A percentile compares a stretch with the other conserved stretches of the same genome.
Conservation (phyloP, 2,329 filamentous ascomycete genomes). For the Penicillium sp. region DNA sequence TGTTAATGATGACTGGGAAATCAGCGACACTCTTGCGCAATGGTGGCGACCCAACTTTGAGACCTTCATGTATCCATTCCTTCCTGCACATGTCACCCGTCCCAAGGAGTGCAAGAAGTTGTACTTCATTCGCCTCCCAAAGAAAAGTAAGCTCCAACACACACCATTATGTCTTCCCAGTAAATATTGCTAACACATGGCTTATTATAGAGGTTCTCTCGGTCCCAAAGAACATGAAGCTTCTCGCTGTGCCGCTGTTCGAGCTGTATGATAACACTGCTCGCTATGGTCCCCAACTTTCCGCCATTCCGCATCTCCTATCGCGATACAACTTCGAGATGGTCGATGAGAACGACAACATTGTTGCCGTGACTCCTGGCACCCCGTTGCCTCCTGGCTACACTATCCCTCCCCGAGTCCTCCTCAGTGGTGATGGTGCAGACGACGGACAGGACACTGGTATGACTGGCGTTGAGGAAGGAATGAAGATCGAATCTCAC, state of each 20-base stretch:
- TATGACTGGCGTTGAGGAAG: slow-evolving; percentile 28
- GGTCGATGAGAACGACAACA: slow-evolving; percentile 81
- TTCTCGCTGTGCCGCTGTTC: slow-evolving; percentile 90
- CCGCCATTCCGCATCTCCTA: slow-evolving; percentile 87
- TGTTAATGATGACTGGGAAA: slow-evolving; percentile 86
- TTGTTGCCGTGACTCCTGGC: slow-evolving; percentile 76
- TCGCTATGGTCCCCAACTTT: slow-evolving; percentile 88
- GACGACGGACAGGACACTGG: slow-evolving; percentile 25
- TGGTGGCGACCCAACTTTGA: slow-evolving; percentile 99
- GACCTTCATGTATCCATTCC: slow-evolving; percentile 99
- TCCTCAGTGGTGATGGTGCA: slow-evolving; percentile 43
- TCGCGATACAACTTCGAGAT: slow-evolving; percentile 97
- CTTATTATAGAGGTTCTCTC: slow-evolving; percentile 67
- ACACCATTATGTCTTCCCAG: not conserved
- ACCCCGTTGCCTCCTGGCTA: slow-evolving; percentile 51
- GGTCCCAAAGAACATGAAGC: slow-evolving; percentile 99
- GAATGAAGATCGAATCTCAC: slow-evolving; percentile 20
- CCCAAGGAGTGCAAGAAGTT: slow-evolving; percentile 99
- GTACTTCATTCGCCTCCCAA: slow-evolving; percentile 89
- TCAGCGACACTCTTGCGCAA: slow-evolving; percentile 88
- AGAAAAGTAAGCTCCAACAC: slow-evolving; percentile 59
- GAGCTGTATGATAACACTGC: slow-evolving; percentile 97
- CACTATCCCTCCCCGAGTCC: slow-evolving; percentile 56
- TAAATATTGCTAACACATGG: not conserved
- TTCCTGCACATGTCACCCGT: slow-evolving; percentile 87